A percentile compares a stretch with the other conserved stretches of the same genome.
phyloP scores from a whole-genome alignment of 805 yeast species.

The Candida alai region DNA sequence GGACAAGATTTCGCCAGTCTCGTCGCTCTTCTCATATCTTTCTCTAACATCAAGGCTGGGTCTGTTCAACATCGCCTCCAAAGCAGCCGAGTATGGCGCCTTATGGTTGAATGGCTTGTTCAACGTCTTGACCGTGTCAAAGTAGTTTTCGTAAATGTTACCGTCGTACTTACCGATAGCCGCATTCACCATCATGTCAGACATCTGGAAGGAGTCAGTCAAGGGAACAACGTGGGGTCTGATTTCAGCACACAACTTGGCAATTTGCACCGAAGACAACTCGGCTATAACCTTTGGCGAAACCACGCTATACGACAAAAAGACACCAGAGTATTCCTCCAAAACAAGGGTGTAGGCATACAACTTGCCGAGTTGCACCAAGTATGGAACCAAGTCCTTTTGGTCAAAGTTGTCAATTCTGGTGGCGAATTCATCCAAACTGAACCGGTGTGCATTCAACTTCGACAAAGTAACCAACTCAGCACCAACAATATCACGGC shows the following conservation, averaged over 20 bases:
- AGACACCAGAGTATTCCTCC: constrained; percentile 33
- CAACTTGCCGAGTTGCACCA: constrained; percentile 29
- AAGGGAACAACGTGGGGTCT: constrained; percentile 40
- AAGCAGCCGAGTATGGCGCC: constrained; percentile 38
- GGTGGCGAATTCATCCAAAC: constrained; percentile 27
- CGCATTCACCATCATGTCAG: constrained; percentile 41
- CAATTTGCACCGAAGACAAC: constrained; percentile 24
- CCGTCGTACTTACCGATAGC: constrained; percentile 42
- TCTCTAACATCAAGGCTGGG: constrained; percentile 32
- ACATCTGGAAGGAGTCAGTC: constrained; percentile 42
- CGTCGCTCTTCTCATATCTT: constrained; percentile 34
- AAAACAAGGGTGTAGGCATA: constrained; percentile 30
- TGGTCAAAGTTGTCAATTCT: constrained; percentile 21
- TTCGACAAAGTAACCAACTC: constrained; percentile 38
- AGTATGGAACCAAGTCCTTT: constrained; percentile 24
- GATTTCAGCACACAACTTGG: constrained; percentile 30
- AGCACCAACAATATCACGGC: constrained; percentile 34
- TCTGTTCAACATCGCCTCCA: constrained; percentile 42
- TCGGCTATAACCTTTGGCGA: constrained; percentile 25
- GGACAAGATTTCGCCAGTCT: constrained; percentile 27
- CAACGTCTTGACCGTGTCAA: constrained; percentile 29
- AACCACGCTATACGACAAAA: constrained; percentile 34
- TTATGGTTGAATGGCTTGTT: constrained; percentile 33
- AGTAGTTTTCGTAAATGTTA: constrained; percentile 42
- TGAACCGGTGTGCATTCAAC: constrained; percentile 41